Evolutionary conservation across 768 basidiomycete species (phyloP).

Genomic region (Kwoniella sp.): DNA sequence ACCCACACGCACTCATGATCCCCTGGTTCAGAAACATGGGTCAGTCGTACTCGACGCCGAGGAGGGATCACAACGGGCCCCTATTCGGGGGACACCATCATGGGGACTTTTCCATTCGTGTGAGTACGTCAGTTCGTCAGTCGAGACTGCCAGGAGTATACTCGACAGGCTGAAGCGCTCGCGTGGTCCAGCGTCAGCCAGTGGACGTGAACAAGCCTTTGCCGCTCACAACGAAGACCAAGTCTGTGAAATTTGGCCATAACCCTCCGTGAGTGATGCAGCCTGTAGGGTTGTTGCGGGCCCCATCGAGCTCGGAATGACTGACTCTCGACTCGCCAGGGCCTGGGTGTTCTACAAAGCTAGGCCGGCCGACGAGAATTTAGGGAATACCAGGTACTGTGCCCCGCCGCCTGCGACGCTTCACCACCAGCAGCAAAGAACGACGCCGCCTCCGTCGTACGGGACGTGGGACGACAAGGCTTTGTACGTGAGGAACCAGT

Average conservation of each 20-base stretch:
- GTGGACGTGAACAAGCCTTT: slow-evolving; percentile 26
- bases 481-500: no score
- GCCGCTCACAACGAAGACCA: slow-evolving; percentile 13
- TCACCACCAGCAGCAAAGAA: no score
- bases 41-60: neutral
- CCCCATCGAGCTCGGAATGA: no score
- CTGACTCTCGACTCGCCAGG: no score
- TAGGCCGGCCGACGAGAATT: slow-evolving; percentile 31
- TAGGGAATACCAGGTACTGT: no score
- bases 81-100: slow-evolving; percentile 30
- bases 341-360: slow-evolving; percentile 38
- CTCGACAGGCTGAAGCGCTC: neutral
- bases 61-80: slow-evolving; percentile 16
- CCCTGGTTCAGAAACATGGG: slow-evolving; percentile 2
- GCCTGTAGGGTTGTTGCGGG: no score
- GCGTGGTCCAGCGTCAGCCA: neutral
- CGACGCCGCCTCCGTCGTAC: no score
- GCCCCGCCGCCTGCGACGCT: no score
- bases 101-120: slow-evolving; percentile 31
- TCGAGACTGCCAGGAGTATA: no score
- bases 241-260: slow-evolving; percentile 24
- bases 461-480: no score
- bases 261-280: slow-evolving; percentile 33
- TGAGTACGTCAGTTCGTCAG: no score
- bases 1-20: no score